Conservation (phyloP, 345 rosid species). For the Mercurialis annua region DNA sequence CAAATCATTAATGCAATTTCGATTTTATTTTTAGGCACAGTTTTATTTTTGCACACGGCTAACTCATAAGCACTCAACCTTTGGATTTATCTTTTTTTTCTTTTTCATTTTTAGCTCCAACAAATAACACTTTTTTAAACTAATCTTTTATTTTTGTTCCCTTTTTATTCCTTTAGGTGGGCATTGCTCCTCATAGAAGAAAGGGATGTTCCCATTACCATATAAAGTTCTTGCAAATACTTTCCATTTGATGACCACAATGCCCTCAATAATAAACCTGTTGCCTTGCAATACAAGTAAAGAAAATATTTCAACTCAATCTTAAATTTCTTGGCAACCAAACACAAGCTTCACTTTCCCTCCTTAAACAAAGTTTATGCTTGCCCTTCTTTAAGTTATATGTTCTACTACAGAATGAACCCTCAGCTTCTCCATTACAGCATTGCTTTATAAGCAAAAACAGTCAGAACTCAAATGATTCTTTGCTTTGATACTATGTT, state of each 20-base stretch:
- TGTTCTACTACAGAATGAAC: not conserved
- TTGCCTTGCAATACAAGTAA: not conserved
- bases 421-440: conserved; percentile 44
- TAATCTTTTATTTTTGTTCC: not conserved
- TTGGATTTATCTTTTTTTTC: not conserved
- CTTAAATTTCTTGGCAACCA: not conserved
- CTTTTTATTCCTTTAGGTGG: conserved; percentile 9
- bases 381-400: not conserved
- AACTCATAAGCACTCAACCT: not conserved
- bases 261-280: not conserved
- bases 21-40: too few species aligned
- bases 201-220: conserved; percentile 19
- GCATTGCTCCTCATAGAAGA: conserved; percentile 23
- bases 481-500: conserved; percentile 24
- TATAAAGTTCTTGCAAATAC: not conserved
- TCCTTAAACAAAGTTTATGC: conserved; percentile 26
- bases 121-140: not conserved
- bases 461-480: conserved; percentile 11
- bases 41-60: too few species aligned
- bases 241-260: not conserved
- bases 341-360: conserved; percentile 1
- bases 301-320: not conserved
- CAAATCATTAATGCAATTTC: too few species aligned
- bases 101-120: not conserved
- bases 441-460: conserved; percentile 53